Base-by-base conservation (phyloP, 2,329 filamentous ascomycete species). In the Claviceps maximensis region DNA sequence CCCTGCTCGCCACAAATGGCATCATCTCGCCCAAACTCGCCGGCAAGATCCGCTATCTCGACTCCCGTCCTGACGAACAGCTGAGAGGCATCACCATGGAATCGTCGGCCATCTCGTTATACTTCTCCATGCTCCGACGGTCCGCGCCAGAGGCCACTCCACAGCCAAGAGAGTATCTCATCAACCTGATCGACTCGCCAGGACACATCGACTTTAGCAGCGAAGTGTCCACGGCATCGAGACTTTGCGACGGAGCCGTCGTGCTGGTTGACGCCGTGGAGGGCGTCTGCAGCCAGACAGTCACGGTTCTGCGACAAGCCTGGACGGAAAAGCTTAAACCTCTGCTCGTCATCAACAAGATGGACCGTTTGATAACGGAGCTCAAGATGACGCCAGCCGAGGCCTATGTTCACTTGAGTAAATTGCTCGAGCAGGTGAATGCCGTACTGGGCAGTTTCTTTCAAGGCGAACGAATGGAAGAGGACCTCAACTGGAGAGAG, bases 61-160 rank as follows among this genome's bases (percentile, higher is more conserved):
- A 98, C 71, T 97, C 93, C 23, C 79, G 93, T 45, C 91, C 91
- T 1, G 93, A 98, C 69, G 93, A 98, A 69, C 93, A 98, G 71
- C 79, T 87, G 17, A 85, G 93, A 58, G 93, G 93, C 53, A 98
- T 98, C 65, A 98, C 93, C n/a, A 98, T 98, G 93, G 93, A 98
- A 69, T 97, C 93, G 0, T 97, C 91, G 6, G 93, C 93, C 57
- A 98, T 98, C 58, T 97, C 93, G 0, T 76, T 98, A 36, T 94
- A 87, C 70, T 98, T 98, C 68, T 94, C 90, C 38, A 88, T 97
- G 78, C 74, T 95, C 52, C 80, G 90, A 59, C 81, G 88, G 59
- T 74, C 80, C 40, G 74, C 79, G 1, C 83, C 85, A 2, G 83
- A 89, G 17, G 80, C 80, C 6, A 65, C 75, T 15, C 84, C 88